Evolutionary conservation across 176 grass and related monocot genomes (phyloP), one percentile per base, ranked within the genome.

Genomic region (Saccharum officinarum): DNA sequence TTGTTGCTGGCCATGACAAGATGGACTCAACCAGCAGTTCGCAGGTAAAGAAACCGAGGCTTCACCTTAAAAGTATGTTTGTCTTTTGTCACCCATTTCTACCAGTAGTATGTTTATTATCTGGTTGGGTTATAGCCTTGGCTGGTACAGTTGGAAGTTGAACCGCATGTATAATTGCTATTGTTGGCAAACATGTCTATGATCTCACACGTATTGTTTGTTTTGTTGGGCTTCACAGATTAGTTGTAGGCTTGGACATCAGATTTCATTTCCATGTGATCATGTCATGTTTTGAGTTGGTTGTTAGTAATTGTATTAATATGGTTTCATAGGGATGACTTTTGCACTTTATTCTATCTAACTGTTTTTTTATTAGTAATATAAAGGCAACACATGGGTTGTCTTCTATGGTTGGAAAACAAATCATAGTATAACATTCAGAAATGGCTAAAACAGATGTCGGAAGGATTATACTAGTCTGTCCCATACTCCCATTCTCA

Each of bases 1-100:
- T 80, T 79, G 85, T 98, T 74, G 85, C 96, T 54, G 96, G 96
- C 15, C 87, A 89, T 87, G 96, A 98, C 87, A 98, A 85, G 76
- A 92, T 95, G 79, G 96, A 98, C 81, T 86, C 96, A 75, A 98
- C 93, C 52, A 92, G 93, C 82, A 95, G n/a, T n/a, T n/a, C n/a
- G n/a, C n/a, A n/a, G n/a, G n/a, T n/a, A n/a, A n/a, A n/a, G n/a
- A n/a, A n/a, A n/a, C n/a, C n/a, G n/a, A n/a, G n/a, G n/a, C n/a
- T n/a, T n/a, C n/a, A n/a, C n/a, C n/a, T n/a, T n/a, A n/a, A n/a
- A n/a, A n/a, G n/a, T n/a, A n/a, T n/a, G n/a, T n/a, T n/a, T n/a
- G n/a, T n/a, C n/a, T n/a, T n/a, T n/a, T n/a, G n/a, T n/a, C n/a
- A n/a, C n/a, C n/a, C n/a, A n/a, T n/a, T n/a, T n/a, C n/a, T n/a